Percentiles rank a stretch among this genome's conserved stretches.
These are phyloP conservation scores for Linnemannia zychae DNA, from an alignment of 192 early-diverging fungal species.

Conservation along the genomic window DNA sequence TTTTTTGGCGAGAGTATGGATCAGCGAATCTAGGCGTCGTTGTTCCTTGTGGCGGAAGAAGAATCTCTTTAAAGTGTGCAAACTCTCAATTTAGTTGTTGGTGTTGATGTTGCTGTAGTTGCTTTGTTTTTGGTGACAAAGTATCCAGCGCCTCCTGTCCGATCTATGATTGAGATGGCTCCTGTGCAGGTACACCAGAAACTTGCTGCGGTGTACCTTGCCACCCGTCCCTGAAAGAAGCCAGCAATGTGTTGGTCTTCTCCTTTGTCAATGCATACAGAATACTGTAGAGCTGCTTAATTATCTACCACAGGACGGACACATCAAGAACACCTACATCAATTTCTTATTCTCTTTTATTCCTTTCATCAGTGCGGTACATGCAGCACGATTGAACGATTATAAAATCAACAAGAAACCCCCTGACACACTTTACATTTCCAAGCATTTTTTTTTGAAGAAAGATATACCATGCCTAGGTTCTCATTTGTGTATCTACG, in stretches of 20 bases:
- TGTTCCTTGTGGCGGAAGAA: constrained; percentile 25
- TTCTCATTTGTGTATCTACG: background rate
- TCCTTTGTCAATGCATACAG: background rate
- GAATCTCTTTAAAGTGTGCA: constrained; percentile 13
- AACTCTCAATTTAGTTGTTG: constrained; percentile 20
- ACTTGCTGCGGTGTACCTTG: background rate
- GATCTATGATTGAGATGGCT: constrained; percentile 12
- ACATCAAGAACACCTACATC: too few species aligned
- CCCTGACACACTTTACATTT: background rate
- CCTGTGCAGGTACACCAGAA: constrained; percentile 21
- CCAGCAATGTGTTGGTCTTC: background rate
- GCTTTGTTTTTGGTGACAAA: constrained; percentile 13
- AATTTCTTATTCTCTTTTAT: too few species aligned
- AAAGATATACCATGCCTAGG: background rate
- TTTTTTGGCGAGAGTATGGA: constrained; percentile 6
- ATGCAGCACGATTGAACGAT: too few species aligned
- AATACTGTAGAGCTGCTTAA: background rate
- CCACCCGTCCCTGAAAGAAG: background rate
- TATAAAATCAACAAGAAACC: background rate
- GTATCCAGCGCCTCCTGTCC: constrained; percentile 31
- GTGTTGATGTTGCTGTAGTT: constrained; percentile 20
- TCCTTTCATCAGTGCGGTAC: too few species aligned
- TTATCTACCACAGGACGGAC: too few species aligned
- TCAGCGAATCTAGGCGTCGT: constrained; percentile 8
- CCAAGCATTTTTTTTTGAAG: background rate